phyloP scores from a whole-genome alignment of 2,329 filamentous ascomycete genomes.

The Hypoxylon sp. region DNA sequence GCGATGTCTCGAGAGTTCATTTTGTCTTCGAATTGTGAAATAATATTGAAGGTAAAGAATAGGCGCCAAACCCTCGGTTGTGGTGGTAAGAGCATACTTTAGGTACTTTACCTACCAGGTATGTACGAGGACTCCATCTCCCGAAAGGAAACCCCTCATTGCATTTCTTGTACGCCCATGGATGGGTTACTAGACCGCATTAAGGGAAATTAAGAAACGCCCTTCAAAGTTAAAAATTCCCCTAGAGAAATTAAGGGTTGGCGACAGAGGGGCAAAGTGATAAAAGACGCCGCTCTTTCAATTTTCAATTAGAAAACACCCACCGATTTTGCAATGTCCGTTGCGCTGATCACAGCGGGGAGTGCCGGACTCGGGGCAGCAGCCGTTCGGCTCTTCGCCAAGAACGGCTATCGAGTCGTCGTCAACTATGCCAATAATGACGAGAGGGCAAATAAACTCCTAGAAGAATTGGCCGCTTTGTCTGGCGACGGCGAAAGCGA shows the following conservation, averaged over 20 bases:
- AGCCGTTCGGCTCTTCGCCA: constrained; percentile 75
- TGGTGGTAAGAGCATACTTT: background rate
- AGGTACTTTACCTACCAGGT: background rate
- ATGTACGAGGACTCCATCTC: constrained; percentile 4
- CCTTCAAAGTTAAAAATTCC: background rate
- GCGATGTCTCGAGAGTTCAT: background rate
- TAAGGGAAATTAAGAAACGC: background rate
- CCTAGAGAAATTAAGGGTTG: background rate
- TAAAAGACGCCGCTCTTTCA: background rate
- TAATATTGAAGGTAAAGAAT: background rate
- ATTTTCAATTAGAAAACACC: background rate
- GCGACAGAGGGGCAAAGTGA: background rate
- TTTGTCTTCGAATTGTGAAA: background rate
- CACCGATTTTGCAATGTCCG: constrained; percentile 41
- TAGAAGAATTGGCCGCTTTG: constrained; percentile 65
- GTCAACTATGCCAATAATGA: constrained; percentile 79
- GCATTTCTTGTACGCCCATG: background rate
- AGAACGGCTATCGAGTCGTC: constrained; percentile 75
- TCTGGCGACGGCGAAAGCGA: constrained; percentile 50
- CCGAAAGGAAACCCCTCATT: constrained; percentile 22
- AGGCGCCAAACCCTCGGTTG: background rate
- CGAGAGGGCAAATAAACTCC: constrained; percentile 70
- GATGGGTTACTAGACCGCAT: background rate
- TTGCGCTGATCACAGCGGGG: constrained; percentile 64
- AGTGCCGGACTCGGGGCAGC: constrained; percentile 78